Evolutionary conservation across 352 stramenopile species (phyloP).

Genomic region (Globisporangium takayamanum): DNA sequence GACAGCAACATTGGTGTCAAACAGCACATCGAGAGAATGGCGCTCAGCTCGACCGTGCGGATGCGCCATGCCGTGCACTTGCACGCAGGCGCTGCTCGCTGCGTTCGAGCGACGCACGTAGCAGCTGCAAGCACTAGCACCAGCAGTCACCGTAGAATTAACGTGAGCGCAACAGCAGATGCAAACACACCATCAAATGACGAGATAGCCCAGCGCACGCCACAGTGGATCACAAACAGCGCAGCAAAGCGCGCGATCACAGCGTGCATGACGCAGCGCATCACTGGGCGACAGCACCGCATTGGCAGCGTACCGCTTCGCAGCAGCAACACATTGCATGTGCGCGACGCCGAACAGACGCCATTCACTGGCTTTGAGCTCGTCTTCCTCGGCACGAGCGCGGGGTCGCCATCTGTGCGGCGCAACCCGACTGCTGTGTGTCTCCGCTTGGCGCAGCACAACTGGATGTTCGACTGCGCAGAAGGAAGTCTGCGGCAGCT

Average conservation of each 20-base stretch:
- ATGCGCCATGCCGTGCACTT: not conserved
- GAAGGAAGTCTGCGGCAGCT: slow-evolving; percentile 77
- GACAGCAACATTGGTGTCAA: not conserved
- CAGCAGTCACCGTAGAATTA: not conserved
- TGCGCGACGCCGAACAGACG: slow-evolving; percentile 19
- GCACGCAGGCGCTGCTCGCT: not conserved
- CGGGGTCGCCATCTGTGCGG: slow-evolving; percentile 60
- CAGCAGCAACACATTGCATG: slow-evolving; percentile 50
- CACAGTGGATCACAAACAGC: slow-evolving; percentile 9
- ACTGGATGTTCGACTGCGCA: slow-evolving; percentile 88
- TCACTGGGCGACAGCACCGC: slow-evolving; percentile 32
- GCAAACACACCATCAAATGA: not conserved
- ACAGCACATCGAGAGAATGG: not conserved
- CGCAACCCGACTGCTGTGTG: slow-evolving; percentile 60
- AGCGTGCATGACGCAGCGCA: slow-evolving; percentile 18
- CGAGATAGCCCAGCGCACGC: not conserved
- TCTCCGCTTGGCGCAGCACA: slow-evolving; percentile 52
- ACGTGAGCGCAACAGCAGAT: not conserved
- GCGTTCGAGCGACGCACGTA: not conserved
- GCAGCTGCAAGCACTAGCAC: not conserved
- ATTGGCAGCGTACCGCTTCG: slow-evolving; percentile 48
- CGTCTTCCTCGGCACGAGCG: slow-evolving; percentile 76
- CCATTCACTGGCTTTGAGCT: slow-evolving; percentile 84
- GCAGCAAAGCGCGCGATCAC: slow-evolving; percentile 8
- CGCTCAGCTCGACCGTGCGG: too few relatives aligned